Conservation (phyloP, 2,329 filamentous ascomycete genomes). For the Stachybotrys chartarum region DNA sequence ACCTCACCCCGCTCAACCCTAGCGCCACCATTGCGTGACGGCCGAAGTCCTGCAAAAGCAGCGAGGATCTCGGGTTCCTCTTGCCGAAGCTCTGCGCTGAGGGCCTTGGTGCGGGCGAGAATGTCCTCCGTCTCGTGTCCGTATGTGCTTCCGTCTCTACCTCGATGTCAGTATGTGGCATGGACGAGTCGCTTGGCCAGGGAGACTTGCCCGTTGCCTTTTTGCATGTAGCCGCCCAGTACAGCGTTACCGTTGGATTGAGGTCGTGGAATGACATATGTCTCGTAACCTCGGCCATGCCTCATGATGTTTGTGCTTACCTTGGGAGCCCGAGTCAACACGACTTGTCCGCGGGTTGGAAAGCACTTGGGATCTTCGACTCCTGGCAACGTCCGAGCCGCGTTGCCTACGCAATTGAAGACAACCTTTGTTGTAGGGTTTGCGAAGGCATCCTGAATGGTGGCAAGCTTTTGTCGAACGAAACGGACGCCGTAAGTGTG, state of each 20-base stretch:
- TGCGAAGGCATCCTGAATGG: constrained; percentile 15
- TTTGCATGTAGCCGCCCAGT: constrained; percentile 29
- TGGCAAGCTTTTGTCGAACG: constrained; percentile 14
- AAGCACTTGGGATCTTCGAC: constrained; percentile 27
- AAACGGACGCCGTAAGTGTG: constrained; percentile 19
- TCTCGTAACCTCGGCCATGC: constrained; percentile 26
- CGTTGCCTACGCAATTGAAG: constrained; percentile 25
- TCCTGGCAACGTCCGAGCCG: constrained; percentile 20
- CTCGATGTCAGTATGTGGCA: not conserved
- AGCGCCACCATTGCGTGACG: constrained; percentile 28
- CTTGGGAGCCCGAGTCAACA: constrained; percentile 22
- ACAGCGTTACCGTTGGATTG: constrained; percentile 21
- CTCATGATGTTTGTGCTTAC: constrained; percentile 26
- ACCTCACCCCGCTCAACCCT: constrained; percentile 32
- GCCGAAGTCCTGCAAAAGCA: constrained; percentile 20
- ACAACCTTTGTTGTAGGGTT: constrained; percentile 16
- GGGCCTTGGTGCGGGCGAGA: constrained; percentile 18
- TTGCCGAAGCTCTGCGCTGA: constrained; percentile 18
- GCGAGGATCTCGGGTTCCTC: constrained; percentile 18
- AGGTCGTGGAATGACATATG: constrained; percentile 28
- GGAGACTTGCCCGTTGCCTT: constrained; percentile 16
- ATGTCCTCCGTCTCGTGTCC: constrained; percentile 26
- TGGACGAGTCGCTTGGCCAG: not conserved
- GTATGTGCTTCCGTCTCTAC: constrained; percentile 23
- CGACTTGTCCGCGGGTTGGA: constrained; percentile 29